These are phyloP conservation scores for Sordariomycetes sp. DNA, from an alignment of 2,329 filamentous ascomycete genomes.

Conservation along the genomic window DNA sequence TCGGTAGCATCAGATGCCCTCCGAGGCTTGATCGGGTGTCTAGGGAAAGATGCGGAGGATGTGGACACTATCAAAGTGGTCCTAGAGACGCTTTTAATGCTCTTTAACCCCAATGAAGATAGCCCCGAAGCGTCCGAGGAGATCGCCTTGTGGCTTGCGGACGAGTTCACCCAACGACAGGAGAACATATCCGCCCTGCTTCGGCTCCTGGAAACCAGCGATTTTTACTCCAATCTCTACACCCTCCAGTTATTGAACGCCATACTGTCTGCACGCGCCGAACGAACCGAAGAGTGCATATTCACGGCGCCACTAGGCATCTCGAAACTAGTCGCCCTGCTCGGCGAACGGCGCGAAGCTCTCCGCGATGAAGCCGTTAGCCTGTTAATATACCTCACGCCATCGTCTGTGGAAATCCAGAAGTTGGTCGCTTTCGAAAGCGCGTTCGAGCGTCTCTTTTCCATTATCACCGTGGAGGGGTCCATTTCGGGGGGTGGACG, in stretches of 20 bases:
- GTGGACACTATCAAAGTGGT: slow-evolving; percentile 93
- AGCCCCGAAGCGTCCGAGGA: slow-evolving; percentile 93
- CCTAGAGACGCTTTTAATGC: slow-evolving; percentile 86
- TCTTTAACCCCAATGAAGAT: slow-evolving; percentile 60
- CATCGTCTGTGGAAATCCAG: slow-evolving; percentile 75
- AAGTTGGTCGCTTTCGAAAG: slow-evolving; percentile 94
- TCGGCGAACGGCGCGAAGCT: slow-evolving; percentile 78
- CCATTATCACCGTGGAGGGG: slow-evolving; percentile 70
- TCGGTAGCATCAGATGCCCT: slow-evolving; percentile 91
- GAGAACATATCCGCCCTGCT: slow-evolving; percentile 90
- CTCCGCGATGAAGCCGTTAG: slow-evolving; percentile 77
- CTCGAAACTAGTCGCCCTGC: slow-evolving; percentile 66
- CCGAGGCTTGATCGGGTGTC: slow-evolving; percentile 69
- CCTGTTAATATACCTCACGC: slow-evolving; percentile 80
- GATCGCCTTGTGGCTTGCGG: slow-evolving; percentile 88
- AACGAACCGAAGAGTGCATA: slow-evolving; percentile 89
- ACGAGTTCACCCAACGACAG: slow-evolving; percentile 95
- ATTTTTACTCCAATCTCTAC: slow-evolving; percentile 88
- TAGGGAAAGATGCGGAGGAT: slow-evolving; percentile 83
- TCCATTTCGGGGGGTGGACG: slow-evolving; percentile 71
- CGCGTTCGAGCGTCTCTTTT: slow-evolving; percentile 78
- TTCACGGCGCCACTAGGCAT: slow-evolving; percentile 81
- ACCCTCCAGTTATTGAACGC: slow-evolving; percentile 79
- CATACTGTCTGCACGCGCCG: slow-evolving; percentile 72
- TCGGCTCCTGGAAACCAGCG: slow-evolving; percentile 72